phyloP scores from a whole-genome alignment of 2,329 filamentous ascomycete species.

The Hypoxylon sp. region DNA sequence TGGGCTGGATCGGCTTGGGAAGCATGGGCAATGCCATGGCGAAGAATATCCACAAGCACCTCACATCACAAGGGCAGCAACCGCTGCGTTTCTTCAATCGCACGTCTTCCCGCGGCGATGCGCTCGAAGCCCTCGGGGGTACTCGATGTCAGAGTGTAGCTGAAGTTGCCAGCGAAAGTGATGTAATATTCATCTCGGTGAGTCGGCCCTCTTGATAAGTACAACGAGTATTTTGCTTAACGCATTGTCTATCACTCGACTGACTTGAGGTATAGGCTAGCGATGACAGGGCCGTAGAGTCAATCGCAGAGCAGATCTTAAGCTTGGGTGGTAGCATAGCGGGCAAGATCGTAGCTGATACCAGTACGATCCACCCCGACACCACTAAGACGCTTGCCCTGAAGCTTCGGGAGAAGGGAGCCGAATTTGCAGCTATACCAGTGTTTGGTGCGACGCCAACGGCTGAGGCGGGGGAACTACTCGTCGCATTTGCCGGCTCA shows the following conservation, averaged over 20 bases:
- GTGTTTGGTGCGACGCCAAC: constrained; percentile 64
- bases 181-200: constrained; percentile 55
- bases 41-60: constrained; percentile 60
- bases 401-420: constrained; percentile 48
- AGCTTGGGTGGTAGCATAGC: constrained; percentile 36
- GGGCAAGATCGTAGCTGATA: constrained; percentile 61
- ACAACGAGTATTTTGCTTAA: not conserved
- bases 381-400: constrained; percentile 50
- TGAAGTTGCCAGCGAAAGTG: constrained; percentile 48
- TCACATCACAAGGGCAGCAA: constrained; percentile 42
- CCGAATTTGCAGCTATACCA: constrained; percentile 58
- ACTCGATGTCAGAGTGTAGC: constrained; percentile 38
- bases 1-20: constrained; percentile 56
- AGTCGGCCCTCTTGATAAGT: not conserved
- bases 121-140: constrained; percentile 48
- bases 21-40: constrained; percentile 66
- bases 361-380: constrained; percentile 62
- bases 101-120: constrained; percentile 58
- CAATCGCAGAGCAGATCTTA: constrained; percentile 48
- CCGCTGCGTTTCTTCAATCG: constrained; percentile 59
- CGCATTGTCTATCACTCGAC: not conserved
- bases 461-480: constrained; percentile 59
- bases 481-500: constrained; percentile 61
- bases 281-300: constrained; percentile 56
- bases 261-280: constrained; percentile 47